Evolutionary conservation across 2,329 filamentous ascomycete species (phyloP).

Genomic region (Trichophyton verrucosum): DNA sequence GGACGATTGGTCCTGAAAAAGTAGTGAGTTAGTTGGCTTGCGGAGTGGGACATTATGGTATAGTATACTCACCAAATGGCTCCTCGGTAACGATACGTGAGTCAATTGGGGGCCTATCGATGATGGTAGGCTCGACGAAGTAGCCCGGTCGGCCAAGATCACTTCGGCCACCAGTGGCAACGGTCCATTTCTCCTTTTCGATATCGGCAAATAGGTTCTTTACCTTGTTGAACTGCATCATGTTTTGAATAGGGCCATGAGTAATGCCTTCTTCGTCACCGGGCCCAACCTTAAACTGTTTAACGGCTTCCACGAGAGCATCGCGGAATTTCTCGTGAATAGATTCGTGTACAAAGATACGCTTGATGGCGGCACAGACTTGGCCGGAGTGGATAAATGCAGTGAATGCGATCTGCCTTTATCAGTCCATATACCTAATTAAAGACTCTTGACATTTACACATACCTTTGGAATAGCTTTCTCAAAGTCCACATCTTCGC

Average conservation of each 20-base stretch:
- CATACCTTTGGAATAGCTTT: slow-evolving; percentile 30
- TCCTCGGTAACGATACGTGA: slow-evolving; percentile 47
- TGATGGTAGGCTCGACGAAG: slow-evolving; percentile 48
- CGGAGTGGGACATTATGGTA: background rate
- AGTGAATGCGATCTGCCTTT: slow-evolving; percentile 32
- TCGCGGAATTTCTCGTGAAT: slow-evolving; percentile 46
- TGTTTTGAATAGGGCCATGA: slow-evolving; percentile 52
- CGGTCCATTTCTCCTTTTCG: slow-evolving; percentile 41
- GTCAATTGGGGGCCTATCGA: slow-evolving; percentile 45
- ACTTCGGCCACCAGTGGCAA: slow-evolving; percentile 38
- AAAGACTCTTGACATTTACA: background rate
- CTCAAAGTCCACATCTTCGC: slow-evolving; percentile 40
- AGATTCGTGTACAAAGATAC: slow-evolving; percentile 49
- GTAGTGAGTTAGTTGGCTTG: background rate
- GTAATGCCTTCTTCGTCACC: slow-evolving; percentile 34
- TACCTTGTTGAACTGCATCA: slow-evolving; percentile 51
- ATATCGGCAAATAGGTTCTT: slow-evolving; percentile 45
- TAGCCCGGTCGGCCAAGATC: slow-evolving; percentile 35
- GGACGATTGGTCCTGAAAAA: slow-evolving; percentile 47
- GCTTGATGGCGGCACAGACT: slow-evolving; percentile 46
- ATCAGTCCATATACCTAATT: background rate
- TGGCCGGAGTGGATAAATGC: slow-evolving; percentile 43
- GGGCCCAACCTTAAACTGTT: slow-evolving; percentile 29
- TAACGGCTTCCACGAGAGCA: slow-evolving; percentile 36
- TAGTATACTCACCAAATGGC: slow-evolving; percentile 40